Conservation (phyloP, 2,329 filamentous ascomycete species). For the Endoconidiophora laricicola region DNA sequence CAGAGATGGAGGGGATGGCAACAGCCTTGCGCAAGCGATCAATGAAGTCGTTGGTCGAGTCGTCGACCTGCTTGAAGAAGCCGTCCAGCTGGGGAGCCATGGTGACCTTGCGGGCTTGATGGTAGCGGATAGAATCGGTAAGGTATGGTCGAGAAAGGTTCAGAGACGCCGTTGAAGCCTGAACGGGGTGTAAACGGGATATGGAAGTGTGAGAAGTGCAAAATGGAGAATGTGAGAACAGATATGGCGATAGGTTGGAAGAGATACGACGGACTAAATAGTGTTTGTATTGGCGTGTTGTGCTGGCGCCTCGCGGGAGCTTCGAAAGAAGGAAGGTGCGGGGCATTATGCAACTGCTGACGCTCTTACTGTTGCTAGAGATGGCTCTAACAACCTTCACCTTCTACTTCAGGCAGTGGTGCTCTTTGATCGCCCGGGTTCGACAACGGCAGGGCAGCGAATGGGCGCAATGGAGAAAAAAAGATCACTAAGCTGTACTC, state of each 20-base stretch:
- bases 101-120: conserved; percentile 41
- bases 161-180: background rate
- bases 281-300: background rate
- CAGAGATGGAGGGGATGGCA: conserved; percentile 88
- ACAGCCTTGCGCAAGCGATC: conserved; percentile 81
- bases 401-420: conserved; percentile 4
- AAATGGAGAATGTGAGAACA: conserved; percentile 10
- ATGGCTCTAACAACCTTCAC: background rate
- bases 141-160: conserved; percentile 28
- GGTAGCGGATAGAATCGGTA: conserved; percentile 33
- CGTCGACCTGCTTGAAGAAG: conserved; percentile 86
- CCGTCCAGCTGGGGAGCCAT: conserved; percentile 85
- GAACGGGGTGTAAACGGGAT: conserved; percentile 4
- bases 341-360: conserved; percentile 23
- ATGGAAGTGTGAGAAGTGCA: conserved; percentile 4
- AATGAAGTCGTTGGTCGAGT: conserved; percentile 65
- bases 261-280: conserved; percentile 11
- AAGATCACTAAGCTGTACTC: background rate
- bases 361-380: background rate
- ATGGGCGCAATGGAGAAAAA: conserved; percentile 1
- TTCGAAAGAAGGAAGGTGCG: conserved; percentile 24
- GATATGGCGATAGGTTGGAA: conserved; percentile 13
- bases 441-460: background rate
- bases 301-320: conserved; percentile 6
- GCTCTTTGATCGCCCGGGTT: too few species aligned